phyloP scores from a whole-genome alignment of 768 basidiomycete species.

The Mycena galopus region DNA sequence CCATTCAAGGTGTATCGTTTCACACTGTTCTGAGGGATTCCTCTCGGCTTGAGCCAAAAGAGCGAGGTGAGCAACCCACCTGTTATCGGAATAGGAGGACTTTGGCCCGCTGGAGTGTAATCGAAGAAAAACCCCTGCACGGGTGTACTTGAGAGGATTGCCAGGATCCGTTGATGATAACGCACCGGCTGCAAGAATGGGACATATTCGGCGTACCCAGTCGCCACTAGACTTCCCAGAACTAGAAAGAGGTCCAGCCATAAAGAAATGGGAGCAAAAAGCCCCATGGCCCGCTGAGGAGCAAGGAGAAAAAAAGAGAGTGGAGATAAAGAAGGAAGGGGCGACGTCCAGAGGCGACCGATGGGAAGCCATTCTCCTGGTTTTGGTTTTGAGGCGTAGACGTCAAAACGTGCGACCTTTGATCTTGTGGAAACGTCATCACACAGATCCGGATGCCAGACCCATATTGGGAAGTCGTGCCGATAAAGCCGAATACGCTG shows the following conservation, averaged over 20 bases:
- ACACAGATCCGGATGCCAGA: too few species aligned
- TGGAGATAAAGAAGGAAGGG: neutral
- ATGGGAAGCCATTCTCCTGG: neutral
- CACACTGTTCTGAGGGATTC: constrained; percentile 50
- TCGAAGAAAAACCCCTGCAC: constrained; percentile 54
- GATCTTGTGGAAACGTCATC: too few species aligned
- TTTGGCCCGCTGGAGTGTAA: constrained; percentile 45
- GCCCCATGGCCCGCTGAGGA: constrained; percentile 17
- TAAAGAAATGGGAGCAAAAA: constrained; percentile 2
- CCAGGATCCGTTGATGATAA: neutral
- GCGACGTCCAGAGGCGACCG: neutral
- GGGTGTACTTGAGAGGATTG: neutral
- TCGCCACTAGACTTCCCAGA: neutral
- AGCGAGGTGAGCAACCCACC: constrained; percentile 34
- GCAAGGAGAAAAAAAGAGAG: neutral
- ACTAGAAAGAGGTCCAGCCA: constrained; percentile 24
- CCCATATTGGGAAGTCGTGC: too few species aligned
- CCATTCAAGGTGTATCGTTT: constrained; percentile 53
- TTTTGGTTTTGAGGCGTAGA: too few species aligned
- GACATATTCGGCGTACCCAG: constrained; percentile 31
- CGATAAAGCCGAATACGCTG: too few species aligned
- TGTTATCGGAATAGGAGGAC: constrained; percentile 49
- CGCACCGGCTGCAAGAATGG: constrained; percentile 42
- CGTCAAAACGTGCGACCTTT: neutral
- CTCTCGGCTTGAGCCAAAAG: neutral